A percentile compares a stretch with the other conserved stretches of the same genome.
phyloP scores from a whole-genome alignment of 2,329 filamentous ascomycete genomes.

The Pseudogymnoascus sp. region DNA sequence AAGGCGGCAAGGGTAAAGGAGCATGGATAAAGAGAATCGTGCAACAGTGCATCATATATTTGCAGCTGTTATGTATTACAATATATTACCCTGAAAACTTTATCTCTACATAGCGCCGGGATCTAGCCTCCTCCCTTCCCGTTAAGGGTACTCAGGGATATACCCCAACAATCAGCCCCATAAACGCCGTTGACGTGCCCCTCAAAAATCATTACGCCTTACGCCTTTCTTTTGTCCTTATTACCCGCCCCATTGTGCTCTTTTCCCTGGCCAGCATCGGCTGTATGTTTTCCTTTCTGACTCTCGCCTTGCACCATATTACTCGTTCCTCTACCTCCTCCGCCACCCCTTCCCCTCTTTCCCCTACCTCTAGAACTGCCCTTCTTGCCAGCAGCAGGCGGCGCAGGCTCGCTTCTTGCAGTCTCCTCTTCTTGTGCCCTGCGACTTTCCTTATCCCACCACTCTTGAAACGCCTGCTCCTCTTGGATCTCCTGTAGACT shows the following conservation, averaged over 20 bases:
- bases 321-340: neutral
- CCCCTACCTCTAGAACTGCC: neutral
- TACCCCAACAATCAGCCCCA: neutral
- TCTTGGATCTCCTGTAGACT: constrained; percentile 92
- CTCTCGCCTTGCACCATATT: neutral
- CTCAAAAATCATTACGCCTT: neutral
- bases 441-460: constrained; percentile 84
- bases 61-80: neutral
- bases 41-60: neutral
- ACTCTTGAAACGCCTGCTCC: constrained; percentile 93
- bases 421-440: constrained; percentile 51
- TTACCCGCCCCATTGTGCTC: neutral
- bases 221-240: neutral
- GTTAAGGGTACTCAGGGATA: neutral
- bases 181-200: neutral
- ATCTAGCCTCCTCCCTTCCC: neutral
- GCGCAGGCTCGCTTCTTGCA: constrained; percentile 15
- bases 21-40: neutral
- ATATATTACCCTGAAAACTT: neutral
- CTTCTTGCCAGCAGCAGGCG: neutral
- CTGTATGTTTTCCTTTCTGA: neutral
- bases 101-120: constrained; percentile 7
- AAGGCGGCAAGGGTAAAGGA: neutral
- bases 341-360: neutral
- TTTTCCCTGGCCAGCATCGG: neutral